Conservation (phyloP, 1,284 basidiomycete genomes). For the Pisolithus thermaeus region DNA sequence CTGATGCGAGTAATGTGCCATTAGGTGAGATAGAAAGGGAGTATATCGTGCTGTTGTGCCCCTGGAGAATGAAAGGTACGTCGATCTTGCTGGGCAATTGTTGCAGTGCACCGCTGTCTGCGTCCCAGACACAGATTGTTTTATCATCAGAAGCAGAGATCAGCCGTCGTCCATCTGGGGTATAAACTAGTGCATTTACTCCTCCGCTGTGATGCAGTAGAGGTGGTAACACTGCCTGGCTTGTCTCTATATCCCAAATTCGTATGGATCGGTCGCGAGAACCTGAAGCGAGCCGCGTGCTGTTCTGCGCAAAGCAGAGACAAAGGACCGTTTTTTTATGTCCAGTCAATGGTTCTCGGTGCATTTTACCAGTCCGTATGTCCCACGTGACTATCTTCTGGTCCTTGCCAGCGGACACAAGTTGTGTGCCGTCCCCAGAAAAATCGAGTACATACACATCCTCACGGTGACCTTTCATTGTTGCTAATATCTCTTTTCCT, state of each 20-base stretch:
- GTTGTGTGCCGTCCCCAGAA: slow-evolving; percentile 20
- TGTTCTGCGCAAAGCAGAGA: slow-evolving; percentile 24
- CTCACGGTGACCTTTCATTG: slow-evolving; percentile 14
- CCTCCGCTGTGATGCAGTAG: slow-evolving; percentile 18
- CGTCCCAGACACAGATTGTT: slow-evolving; percentile 28
- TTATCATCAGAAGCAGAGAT: slow-evolving; percentile 32
- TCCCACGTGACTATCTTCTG: slow-evolving; percentile 26
- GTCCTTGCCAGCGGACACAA: slow-evolving; percentile 26
- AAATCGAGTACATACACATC: slow-evolving; percentile 24
- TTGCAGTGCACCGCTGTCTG: slow-evolving; percentile 18
- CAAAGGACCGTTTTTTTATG: slow-evolving; percentile 23
- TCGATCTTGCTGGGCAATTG: slow-evolving; percentile 3
- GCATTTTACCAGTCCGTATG: slow-evolving; percentile 9
- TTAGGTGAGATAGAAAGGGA: slow-evolving; percentile 27
- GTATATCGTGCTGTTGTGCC: slow-evolving; percentile 25
- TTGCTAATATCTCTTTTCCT: slow-evolving; percentile 14
- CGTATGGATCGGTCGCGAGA: slow-evolving; percentile 25
- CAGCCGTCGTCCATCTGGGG: slow-evolving; percentile 28
- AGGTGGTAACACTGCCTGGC: slow-evolving; percentile 11
- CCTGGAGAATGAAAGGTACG: slow-evolving; percentile 15
- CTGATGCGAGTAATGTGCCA: slow-evolving; percentile 27
- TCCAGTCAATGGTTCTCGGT: slow-evolving; percentile 16
- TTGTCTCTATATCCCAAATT: slow-evolving; percentile 22
- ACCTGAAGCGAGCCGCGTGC: slow-evolving; percentile 24
- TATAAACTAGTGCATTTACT: slow-evolving; percentile 31